Percentiles rank a stretch among this genome's conserved stretches.
phyloP scores from a whole-genome alignment of 148 eudicot species.

The Pharnaceum exiguum region DNA sequence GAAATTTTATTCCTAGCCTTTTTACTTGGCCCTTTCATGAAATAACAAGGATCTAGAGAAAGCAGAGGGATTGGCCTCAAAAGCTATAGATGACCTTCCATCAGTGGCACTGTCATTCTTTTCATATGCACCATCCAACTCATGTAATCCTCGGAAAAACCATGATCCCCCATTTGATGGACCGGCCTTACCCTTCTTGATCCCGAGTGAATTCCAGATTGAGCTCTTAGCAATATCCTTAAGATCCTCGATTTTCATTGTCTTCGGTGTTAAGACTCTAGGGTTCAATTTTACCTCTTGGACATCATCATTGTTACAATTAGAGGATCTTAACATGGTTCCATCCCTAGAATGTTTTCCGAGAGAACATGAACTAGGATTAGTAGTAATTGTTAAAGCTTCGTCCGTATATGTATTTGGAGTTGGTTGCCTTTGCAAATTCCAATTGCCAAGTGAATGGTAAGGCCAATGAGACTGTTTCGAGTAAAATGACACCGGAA shows the following conservation, averaged over 20 bases:
- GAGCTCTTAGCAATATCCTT: slow-evolving; percentile 46
- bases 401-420: slow-evolving; percentile 16
- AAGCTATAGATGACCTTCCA: slow-evolving; percentile 26
- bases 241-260: slow-evolving; percentile 36
- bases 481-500: slow-evolving; percentile 38
- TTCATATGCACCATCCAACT: slow-evolving; percentile 5
- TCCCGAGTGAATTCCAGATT: slow-evolving; percentile 42
- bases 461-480: slow-evolving; percentile 42
- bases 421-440: slow-evolving; percentile 32
- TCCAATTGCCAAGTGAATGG: slow-evolving; percentile 31
- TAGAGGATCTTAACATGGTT: slow-evolving; percentile 8
- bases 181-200: slow-evolving; percentile 27
- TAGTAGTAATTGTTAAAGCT: slow-evolving; percentile 19
- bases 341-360: slow-evolving; percentile 71
- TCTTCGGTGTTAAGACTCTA: slow-evolving; percentile 36
- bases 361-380: slow-evolving; percentile 32
- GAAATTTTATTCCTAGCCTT: not conserved
- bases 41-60: slow-evolving; percentile 58
- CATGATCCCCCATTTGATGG: slow-evolving; percentile 16
- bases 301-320: slow-evolving; percentile 11
- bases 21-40: slow-evolving; percentile 43
- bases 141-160: slow-evolving; percentile 33
- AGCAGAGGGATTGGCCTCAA: slow-evolving; percentile 86
- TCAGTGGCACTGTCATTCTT: not conserved
- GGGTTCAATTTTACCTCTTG: slow-evolving; percentile 8